phyloP scores from a whole-genome alignment of 2,329 filamentous ascomycete genomes.

The Tympanopsis confertula region DNA sequence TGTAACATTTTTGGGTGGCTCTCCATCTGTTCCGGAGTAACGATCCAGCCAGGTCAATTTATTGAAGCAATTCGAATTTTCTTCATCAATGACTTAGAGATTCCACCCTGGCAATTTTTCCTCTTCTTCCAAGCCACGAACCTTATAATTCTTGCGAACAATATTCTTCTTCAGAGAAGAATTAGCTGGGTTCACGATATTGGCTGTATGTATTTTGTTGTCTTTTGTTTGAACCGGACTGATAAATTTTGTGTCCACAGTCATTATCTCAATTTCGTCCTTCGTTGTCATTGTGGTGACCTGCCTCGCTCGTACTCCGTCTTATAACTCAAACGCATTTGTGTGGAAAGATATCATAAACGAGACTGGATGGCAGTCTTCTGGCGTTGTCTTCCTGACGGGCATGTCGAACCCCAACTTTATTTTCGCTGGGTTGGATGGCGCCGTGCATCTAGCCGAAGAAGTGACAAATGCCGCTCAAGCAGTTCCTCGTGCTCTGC shows the following conservation, averaged over 20 bases:
- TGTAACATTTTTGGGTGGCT: no score
- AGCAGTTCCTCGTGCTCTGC: conserved; percentile 17
- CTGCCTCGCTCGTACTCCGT: neutral
- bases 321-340: conserved; percentile 5
- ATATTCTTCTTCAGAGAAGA: neutral
- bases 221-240: no score
- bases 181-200: neutral
- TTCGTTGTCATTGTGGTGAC: conserved; percentile 1
- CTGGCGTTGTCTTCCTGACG: conserved; percentile 21
- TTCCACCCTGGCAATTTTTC: neutral
- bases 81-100: no score
- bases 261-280: neutral
- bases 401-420: conserved; percentile 17
- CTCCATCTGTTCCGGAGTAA: no score
- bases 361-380: conserved; percentile 12
- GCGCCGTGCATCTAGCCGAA: conserved; percentile 23
- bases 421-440: conserved; percentile 22
- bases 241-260: no score
- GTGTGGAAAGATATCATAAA: conserved; percentile 18
- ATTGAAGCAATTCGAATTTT: no score
- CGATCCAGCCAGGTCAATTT: no score
- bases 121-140: neutral
- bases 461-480: conserved; percentile 17
- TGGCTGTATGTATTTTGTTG: neutral
- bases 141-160: neutral